Evolutionary conservation across 1,284 basidiomycete genomes (phyloP).

Genomic region (Agaricales sp.): DNA sequence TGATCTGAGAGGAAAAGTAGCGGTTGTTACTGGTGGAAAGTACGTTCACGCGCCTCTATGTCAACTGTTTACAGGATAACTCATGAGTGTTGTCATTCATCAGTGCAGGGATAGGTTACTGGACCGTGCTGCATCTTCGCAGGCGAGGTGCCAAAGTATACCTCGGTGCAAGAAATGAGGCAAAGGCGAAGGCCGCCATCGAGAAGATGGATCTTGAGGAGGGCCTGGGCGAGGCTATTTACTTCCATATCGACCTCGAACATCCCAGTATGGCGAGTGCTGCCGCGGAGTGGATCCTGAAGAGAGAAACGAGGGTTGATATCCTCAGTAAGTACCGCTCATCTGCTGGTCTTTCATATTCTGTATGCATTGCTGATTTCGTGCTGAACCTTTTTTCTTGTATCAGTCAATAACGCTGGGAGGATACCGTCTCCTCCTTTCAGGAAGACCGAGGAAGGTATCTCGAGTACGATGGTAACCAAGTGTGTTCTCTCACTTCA

Average conservation of each 20-base stretch:
- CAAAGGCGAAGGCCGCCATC: conserved; percentile 9
- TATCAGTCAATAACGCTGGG: not conserved
- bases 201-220: conserved; percentile 6
- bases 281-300: not conserved
- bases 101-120: conserved; percentile 12
- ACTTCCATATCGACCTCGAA: conserved; percentile 5
- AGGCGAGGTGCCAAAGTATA: conserved; percentile 12
- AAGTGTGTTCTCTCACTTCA: conserved; percentile 12
- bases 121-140: conserved; percentile 10
- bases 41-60: not conserved
- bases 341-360: not conserved
- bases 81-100: not conserved
- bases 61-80: not conserved
- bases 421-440: not conserved
- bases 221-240: not conserved
- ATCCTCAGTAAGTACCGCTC: not conserved
- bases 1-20: not conserved
- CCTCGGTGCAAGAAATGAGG: conserved; percentile 10
- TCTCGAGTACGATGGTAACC: conserved; percentile 15
- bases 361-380: not conserved
- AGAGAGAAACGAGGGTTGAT: not conserved
- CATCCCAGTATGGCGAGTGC: not conserved
- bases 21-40: not conserved
- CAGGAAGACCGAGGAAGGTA: conserved; percentile 5
- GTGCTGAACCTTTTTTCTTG: too few species aligned